phyloP scores from a whole-genome alignment of 768 basidiomycete species.

The Mycena epipterygia region DNA sequence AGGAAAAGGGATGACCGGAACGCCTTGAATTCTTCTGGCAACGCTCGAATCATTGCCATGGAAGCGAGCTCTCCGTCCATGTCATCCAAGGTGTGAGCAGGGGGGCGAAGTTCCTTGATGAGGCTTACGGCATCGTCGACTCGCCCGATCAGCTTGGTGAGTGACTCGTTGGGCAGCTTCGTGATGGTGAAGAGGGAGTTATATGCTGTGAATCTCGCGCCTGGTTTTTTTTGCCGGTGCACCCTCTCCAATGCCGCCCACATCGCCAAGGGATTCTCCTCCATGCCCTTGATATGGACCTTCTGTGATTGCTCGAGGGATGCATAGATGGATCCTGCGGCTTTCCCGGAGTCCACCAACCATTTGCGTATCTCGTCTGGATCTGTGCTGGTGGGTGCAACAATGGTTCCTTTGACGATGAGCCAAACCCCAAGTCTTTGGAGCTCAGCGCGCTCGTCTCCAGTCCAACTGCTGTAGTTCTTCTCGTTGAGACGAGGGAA shows the following conservation, averaged over 20 bases:
- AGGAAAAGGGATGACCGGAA: conserved; percentile 29
- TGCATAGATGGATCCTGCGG: conserved; percentile 39
- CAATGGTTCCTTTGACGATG: conserved; percentile 15
- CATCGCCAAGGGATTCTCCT: conserved; percentile 41
- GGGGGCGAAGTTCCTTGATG: conserved; percentile 37
- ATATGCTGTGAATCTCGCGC: conserved; percentile 35
- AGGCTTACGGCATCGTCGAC: conserved; percentile 32
- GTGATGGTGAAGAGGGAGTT: conserved; percentile 11
- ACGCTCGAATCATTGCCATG: conserved; percentile 38
- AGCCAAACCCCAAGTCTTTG: conserved; percentile 23
- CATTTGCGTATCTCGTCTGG: conserved; percentile 7
- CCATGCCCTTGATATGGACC: conserved; percentile 35
- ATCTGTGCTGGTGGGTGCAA: neutral
- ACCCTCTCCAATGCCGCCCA: conserved; percentile 33
- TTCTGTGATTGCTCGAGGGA: conserved; percentile 35
- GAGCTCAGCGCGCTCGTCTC: conserved; percentile 18
- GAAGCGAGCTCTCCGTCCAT: conserved; percentile 39
- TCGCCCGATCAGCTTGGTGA: conserved; percentile 24
- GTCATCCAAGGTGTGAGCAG: conserved; percentile 22
- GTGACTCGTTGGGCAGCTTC: conserved; percentile 3
- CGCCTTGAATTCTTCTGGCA: conserved; percentile 36
- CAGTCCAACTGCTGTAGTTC: conserved; percentile 14
- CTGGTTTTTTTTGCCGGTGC: conserved; percentile 42
- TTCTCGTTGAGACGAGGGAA: conserved; percentile 24
- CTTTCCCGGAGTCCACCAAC: conserved; percentile 27